phyloP scores from a whole-genome alignment of 2,329 filamentous ascomycete genomes.

The Paecilomyces niveus region DNA sequence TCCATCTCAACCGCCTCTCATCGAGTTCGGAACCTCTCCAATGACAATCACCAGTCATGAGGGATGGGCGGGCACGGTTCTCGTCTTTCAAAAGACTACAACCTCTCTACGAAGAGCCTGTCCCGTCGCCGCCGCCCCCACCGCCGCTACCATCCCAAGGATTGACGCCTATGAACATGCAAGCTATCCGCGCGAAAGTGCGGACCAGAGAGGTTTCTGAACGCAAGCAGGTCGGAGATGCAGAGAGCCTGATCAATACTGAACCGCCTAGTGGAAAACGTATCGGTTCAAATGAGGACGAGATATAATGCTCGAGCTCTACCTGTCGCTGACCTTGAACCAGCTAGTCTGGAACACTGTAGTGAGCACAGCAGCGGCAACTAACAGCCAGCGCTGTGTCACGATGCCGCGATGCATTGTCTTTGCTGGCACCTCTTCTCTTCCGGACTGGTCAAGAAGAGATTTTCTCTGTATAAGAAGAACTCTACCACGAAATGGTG shows the following conservation, averaged over 20 bases:
- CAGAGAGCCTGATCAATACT: conserved; percentile 65
- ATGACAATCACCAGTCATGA: conserved; percentile 86
- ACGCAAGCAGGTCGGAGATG: conserved; percentile 84
- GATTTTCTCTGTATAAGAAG: neutral
- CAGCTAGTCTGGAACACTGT: neutral
- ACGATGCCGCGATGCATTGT: neutral
- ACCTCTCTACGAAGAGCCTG: conserved; percentile 29
- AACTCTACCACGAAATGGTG: neutral
- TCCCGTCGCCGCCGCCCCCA: conserved; percentile 28
- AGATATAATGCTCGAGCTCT: neutral
- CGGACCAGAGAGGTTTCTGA: conserved; percentile 71
- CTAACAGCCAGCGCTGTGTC: neutral
- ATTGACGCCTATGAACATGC: conserved; percentile 46
- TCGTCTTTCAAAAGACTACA: conserved; percentile 34
- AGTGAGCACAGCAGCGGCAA: neutral
- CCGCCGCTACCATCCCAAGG: conserved; percentile 36
- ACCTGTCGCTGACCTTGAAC: neutral
- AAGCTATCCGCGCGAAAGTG: conserved; percentile 62
- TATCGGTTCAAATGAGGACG: neutral
- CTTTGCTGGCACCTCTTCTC: neutral
- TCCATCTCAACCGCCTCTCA: conserved; percentile 91
- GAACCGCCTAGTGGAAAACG: conserved; percentile 8
- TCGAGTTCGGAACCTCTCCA: conserved; percentile 94
- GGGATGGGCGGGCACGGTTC: conserved; percentile 53
- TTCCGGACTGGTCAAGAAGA: neutral